Evolutionary conservation across 106 monocot species (phyloP), one percentile per base, ranked within the genome.

Genomic region (Xerophyta viscosa): DNA sequence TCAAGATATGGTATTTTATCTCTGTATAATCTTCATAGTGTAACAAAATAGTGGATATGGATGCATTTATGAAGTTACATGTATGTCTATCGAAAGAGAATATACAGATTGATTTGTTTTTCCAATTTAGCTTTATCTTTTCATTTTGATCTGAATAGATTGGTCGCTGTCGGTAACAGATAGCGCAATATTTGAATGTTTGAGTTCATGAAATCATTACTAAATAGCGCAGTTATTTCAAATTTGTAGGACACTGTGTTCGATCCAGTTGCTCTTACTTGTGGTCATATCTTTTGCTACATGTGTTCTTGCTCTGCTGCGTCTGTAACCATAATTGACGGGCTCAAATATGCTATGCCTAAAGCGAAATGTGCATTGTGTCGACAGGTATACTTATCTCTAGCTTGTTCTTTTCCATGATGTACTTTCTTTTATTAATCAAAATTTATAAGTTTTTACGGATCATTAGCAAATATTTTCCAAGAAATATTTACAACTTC

Each of bases 211-310:
- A n/a, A n/a, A n/a, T n/a, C n/a, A n/a, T 39, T 39, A 39, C 6
- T 15, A 39, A 3, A 39, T 12, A 24, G 8, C n/a, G n/a, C 3
- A 17, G 58, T 0, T 50, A 46, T 44, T 33, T 22, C 2, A 14
- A 5, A 17, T 20, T 61, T 71, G 4, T 71, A 93, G 93, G 93
- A 93, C 25, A 88, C 83, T 0, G 74, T 93, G 24, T 93, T 93
- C 26, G 83, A 88, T 48, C 80, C 93, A 1, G 67, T 93, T 22
- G 56, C 87, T 24, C 87, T 93, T 31, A 46, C 71, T 14, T 93
- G 87, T 52, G 93, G 93, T 18, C 93, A 88, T 36, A 80, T 88
- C 41, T 88, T 84, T 60, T 93, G 88, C 66, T 81, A 80, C 57
- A 74, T 81, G 60, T 93, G 93, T 24, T 77, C 77, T 24, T 88